Percentiles rank a stretch among this genome's conserved stretches.
These are phyloP conservation scores for Hypoxylon cercidicola DNA, from an alignment of 495 filamentous ascomycete genomes.

Conservation along the genomic window DNA sequence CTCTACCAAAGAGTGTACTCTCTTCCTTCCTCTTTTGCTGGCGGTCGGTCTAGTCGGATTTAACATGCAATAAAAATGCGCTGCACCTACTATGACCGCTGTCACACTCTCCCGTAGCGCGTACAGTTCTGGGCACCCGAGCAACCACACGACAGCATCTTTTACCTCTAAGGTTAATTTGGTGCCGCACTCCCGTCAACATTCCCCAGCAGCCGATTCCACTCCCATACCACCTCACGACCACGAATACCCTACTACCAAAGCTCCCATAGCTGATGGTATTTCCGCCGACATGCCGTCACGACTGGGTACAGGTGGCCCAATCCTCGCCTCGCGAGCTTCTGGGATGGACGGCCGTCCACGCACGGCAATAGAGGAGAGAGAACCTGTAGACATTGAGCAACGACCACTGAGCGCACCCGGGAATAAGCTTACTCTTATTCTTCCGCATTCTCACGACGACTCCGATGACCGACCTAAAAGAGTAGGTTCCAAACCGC, in stretches of 20 bases:
- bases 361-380: constrained; percentile 38
- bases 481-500: constrained; percentile 62
- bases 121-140: constrained; percentile 28
- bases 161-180: constrained; percentile 19
- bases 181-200: constrained; percentile 8
- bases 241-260: constrained; percentile 12
- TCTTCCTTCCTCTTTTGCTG: neutral
- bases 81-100: constrained; percentile 33
- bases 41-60: neutral
- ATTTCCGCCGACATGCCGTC: constrained; percentile 37
- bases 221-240: constrained; percentile 11
- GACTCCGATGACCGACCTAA: constrained; percentile 41
- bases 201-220: constrained; percentile 5
- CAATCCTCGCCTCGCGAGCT: constrained; percentile 23
- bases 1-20: neutral
- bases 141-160: constrained; percentile 22
- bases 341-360: constrained; percentile 37
- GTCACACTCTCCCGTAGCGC: constrained; percentile 37
- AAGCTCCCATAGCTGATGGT: constrained; percentile 18
- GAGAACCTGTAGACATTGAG: constrained; percentile 37
- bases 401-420: constrained; percentile 49
- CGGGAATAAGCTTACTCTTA: constrained; percentile 38
- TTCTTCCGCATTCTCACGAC: constrained; percentile 32
- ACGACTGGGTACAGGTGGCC: constrained; percentile 30
- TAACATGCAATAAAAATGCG: constrained; percentile 33